phyloP scores from a whole-genome alignment of 257 asterid species.

The Rhazya stricta region DNA sequence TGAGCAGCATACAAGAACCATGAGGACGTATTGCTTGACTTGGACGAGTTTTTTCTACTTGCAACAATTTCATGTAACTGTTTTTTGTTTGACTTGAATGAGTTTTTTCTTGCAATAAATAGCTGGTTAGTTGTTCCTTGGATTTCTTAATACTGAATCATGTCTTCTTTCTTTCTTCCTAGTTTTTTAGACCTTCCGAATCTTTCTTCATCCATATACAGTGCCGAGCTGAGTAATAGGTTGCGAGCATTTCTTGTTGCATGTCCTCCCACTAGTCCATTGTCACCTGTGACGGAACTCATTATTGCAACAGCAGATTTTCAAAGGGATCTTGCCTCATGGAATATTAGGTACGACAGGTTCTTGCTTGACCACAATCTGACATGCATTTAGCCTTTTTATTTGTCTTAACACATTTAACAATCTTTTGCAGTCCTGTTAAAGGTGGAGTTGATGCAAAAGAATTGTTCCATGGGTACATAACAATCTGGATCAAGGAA shows the following conservation, averaged over 20 bases:
- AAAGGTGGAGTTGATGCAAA: slow-evolving; percentile 93
- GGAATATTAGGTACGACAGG: slow-evolving; percentile 65
- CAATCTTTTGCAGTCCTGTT: slow-evolving; percentile 48
- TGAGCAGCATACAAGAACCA: not conserved
- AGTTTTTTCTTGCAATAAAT: not conserved
- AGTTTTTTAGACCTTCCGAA: slow-evolving; percentile 93
- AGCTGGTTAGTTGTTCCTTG: not conserved
- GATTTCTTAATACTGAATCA: slow-evolving; percentile 13
- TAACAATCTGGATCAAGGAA: slow-evolving; percentile 81
- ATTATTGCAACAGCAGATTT: slow-evolving; percentile 82
- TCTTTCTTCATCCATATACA: slow-evolving; percentile 76
- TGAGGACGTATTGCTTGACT: not conserved
- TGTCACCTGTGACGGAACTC: slow-evolving; percentile 68
- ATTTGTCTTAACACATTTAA: slow-evolving; percentile 13
- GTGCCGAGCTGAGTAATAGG: slow-evolving; percentile 69
- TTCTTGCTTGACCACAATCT: slow-evolving; percentile 7
- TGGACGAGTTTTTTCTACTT: not conserved
- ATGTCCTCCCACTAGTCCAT: slow-evolving; percentile 81
- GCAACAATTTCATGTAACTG: not conserved
- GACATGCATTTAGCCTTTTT: not conserved
- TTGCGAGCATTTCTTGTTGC: slow-evolving; percentile 72
- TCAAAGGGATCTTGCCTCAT: slow-evolving; percentile 70
- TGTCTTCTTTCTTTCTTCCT: slow-evolving; percentile 24
- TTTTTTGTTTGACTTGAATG: not conserved
- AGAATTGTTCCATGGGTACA: slow-evolving; percentile 71